Evolutionary conservation across 2,329 filamentous ascomycete species (phyloP).

Genomic region (Diaporthe sp.): DNA sequence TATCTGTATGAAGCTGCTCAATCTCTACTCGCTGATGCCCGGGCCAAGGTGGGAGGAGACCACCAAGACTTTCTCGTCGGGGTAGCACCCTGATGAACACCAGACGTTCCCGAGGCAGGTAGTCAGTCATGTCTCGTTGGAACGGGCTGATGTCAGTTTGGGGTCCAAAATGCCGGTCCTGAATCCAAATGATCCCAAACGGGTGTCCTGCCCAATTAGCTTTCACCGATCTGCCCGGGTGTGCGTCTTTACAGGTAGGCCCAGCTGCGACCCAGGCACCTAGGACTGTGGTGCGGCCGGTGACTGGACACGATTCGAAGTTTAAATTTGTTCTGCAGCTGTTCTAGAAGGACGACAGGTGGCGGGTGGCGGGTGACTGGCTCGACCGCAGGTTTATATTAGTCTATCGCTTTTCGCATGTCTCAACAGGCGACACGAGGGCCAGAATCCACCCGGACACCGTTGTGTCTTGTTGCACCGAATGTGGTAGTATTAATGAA

Average conservation of each 20-base stretch:
- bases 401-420: not conserved
- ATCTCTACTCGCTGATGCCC: not conserved
- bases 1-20: not conserved
- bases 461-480: not conserved
- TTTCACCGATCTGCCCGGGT: constrained; percentile 19
- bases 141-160: constrained; percentile 14
- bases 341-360: constrained; percentile 8
- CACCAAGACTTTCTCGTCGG: constrained; percentile 7
- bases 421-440: not conserved
- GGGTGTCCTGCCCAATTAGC: constrained; percentile 19
- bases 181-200: not conserved
- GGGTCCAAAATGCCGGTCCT: constrained; percentile 20
- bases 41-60: not conserved
- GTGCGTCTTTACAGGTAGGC: not conserved
- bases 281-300: not conserved
- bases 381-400: not conserved
- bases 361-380: not conserved
- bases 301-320: constrained; percentile 9
- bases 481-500: constrained; percentile 25
- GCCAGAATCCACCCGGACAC: not conserved
- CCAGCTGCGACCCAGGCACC: not conserved
- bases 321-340: constrained; percentile 21
- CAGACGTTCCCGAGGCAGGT: not conserved
- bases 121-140: not conserved
- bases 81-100: not conserved